phyloP scores from a whole-genome alignment of 1,284 basidiomycete species.

The Chalciporus sp. region DNA sequence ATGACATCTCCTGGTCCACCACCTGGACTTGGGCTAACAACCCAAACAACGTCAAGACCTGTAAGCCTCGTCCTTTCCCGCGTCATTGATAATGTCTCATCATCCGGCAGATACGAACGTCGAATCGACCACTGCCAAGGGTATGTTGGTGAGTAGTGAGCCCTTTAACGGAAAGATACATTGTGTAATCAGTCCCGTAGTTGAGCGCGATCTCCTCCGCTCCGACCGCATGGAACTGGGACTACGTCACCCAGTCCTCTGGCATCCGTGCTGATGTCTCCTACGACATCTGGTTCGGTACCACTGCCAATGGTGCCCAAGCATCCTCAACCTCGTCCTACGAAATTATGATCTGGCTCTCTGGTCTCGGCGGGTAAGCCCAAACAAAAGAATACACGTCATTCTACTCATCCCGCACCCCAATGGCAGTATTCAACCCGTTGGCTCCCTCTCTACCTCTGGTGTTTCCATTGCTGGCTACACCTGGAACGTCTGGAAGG shows the following conservation, averaged over 20 bases:
- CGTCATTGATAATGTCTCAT: no score
- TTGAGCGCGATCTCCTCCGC: no score
- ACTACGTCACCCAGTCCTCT: conserved; percentile 45
- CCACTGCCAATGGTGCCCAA: conserved; percentile 43
- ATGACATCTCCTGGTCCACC: conserved; percentile 54
- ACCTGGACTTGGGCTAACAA: conserved; percentile 57
- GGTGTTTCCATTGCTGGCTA: conserved; percentile 52
- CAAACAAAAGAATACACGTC: no score
- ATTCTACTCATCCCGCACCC: no score
- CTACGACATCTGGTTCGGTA: conserved; percentile 62
- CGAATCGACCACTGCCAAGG: conserved; percentile 20
- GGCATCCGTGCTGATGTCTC: conserved; percentile 58
- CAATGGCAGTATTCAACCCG: conserved; percentile 55
- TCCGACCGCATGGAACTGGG: conserved; percentile 45
- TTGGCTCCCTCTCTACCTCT: conserved; percentile 51
- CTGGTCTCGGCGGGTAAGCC: conserved; percentile 46
- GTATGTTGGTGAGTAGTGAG: conserved; percentile 16
- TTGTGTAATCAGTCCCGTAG: no score
- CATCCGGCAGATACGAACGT: conserved; percentile 20
- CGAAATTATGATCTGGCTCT: conserved; percentile 45
- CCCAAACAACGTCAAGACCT: conserved; percentile 58
- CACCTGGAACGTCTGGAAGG: conserved; percentile 59
- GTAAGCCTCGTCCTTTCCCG: conserved; percentile 36
- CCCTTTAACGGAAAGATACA: conserved; percentile 23
- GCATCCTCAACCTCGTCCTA: conserved; percentile 52